Percentiles rank a stretch among this genome's conserved stretches.
These are phyloP conservation scores for Populus davidiana DNA, from an alignment of 345 rosid genomes.

Conservation along the genomic window DNA sequence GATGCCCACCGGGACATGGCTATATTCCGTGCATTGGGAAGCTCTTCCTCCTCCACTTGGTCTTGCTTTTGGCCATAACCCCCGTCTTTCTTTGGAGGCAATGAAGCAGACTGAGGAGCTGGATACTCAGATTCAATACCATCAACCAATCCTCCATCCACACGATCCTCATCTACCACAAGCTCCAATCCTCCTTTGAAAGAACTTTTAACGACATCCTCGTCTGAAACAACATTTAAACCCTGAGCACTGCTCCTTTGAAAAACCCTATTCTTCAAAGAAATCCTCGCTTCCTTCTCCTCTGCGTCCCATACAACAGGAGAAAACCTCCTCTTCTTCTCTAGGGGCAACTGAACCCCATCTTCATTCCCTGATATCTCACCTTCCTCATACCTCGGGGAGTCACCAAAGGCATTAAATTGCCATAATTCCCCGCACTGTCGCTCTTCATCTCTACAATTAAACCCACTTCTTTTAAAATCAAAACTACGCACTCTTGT, in stretches of 20 bases:
- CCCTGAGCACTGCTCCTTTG: conserved; percentile 16
- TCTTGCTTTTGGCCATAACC: conserved; percentile 29
- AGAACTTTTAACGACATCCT: conserved; percentile 13
- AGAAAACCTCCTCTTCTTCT: conserved; percentile 65
- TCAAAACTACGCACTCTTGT: not conserved
- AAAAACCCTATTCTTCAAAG: conserved; percentile 24
- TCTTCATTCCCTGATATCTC: conserved; percentile 12
- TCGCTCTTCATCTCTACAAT: conserved; percentile 12
- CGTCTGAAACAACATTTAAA: conserved; percentile 15
- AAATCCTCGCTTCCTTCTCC: conserved; percentile 28
- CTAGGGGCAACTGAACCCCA: conserved; percentile 34
- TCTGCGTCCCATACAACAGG: conserved; percentile 49
- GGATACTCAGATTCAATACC: conserved; percentile 1
- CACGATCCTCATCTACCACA: conserved; percentile 15
- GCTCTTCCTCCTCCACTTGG: conserved; percentile 41
- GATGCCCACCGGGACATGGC: conserved; percentile 70
- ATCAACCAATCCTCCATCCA: not conserved
- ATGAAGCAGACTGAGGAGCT: conserved; percentile 12
- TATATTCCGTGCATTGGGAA: conserved; percentile 35
- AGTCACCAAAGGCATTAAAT: conserved; percentile 6
- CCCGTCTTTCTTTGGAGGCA: conserved; percentile 8
- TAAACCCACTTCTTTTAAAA: conserved; percentile 19
- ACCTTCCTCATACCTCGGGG: conserved; percentile 20
- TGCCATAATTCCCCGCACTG: not conserved
- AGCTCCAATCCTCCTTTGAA: conserved; percentile 12